Conservation (phyloP, 2,329 filamentous ascomycete species). For the Cryoendolithus antarcticus region DNA sequence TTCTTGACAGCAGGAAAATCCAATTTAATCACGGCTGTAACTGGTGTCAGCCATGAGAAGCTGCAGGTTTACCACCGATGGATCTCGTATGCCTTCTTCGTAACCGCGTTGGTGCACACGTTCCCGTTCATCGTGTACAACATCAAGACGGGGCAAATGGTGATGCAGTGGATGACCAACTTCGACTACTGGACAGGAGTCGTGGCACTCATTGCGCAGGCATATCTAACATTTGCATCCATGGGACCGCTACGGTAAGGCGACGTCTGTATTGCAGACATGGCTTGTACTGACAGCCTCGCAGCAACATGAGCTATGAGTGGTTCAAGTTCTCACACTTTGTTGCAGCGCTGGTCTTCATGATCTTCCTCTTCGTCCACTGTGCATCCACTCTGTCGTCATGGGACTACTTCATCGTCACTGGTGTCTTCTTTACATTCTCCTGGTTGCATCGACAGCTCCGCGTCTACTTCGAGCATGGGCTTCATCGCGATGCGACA, state of each 20-base stretch:
- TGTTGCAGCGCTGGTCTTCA: conserved; percentile 40
- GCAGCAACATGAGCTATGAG: conserved; percentile 44
- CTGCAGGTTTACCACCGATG: conserved; percentile 46
- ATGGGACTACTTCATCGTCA: conserved; percentile 51
- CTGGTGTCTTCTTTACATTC: conserved; percentile 39
- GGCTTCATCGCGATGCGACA: conserved; percentile 32
- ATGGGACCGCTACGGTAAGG: conserved; percentile 37
- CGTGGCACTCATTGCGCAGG: conserved; percentile 40
- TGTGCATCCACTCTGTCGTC: conserved; percentile 44
- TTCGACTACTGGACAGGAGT: conserved; percentile 45
- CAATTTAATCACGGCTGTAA: conserved; percentile 42
- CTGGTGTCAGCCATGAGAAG: conserved; percentile 45
- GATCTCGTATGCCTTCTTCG: conserved; percentile 44
- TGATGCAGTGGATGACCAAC: conserved; percentile 31
- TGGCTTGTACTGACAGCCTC: not conserved
- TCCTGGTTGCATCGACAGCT: conserved; percentile 35
- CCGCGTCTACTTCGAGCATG: conserved; percentile 39
- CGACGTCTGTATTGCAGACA: not conserved
- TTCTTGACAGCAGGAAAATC: conserved; percentile 35
- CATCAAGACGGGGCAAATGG: conserved; percentile 37
- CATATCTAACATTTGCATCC: conserved; percentile 45
- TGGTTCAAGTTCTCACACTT: conserved; percentile 49
- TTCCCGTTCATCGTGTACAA: conserved; percentile 48
- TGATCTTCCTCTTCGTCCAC: conserved; percentile 50
- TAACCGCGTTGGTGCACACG: conserved; percentile 44